Evolutionary conservation across 768 basidiomycete species (phyloP).

Genomic region (Mycena floridula): DNA sequence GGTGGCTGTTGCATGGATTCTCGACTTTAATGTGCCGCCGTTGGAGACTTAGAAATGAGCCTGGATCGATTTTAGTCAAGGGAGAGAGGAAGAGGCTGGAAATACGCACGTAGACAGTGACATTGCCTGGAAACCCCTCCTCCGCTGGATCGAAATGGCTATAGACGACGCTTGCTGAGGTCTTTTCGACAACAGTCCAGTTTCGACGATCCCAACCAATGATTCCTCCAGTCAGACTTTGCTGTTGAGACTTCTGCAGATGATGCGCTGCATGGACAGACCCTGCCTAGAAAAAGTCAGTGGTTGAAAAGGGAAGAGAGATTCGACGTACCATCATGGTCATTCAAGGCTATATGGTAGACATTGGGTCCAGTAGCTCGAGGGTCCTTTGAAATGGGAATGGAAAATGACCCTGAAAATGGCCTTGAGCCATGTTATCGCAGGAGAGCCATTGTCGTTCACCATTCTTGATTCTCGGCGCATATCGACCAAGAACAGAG

Average conservation of each 20-base stretch:
- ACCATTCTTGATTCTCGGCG: constrained; percentile 26
- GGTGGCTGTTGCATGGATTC: constrained; percentile 37
- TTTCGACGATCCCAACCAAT: constrained; percentile 52
- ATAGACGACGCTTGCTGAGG: constrained; percentile 44
- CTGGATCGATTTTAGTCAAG: constrained; percentile 40
- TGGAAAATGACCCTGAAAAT: constrained; percentile 45
- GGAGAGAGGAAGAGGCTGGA: neutral
- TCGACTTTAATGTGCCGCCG: constrained; percentile 35
- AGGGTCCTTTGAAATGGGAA: constrained; percentile 42
- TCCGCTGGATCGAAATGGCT: constrained; percentile 44
- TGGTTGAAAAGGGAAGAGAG: neutral
- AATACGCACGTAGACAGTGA: constrained; percentile 32
- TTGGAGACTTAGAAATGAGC: constrained; percentile 25
- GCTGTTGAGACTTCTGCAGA: constrained; percentile 20
- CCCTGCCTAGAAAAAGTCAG: constrained; percentile 14
- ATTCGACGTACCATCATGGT: constrained; percentile 35
- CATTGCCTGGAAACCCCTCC: constrained; percentile 50
- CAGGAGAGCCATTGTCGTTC: no score
- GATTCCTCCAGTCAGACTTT: constrained; percentile 53
- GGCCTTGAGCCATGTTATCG: neutral
- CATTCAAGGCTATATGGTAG: constrained; percentile 44
- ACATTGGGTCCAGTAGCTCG: constrained; percentile 36
- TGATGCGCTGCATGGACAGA: constrained; percentile 4
- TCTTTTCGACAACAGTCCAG: constrained; percentile 42
- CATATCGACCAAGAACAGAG: constrained; percentile 39